These are phyloP conservation scores for Colletotrichum coccodes DNA, from an alignment of 2,329 filamentous ascomycete genomes.

Conservation along the genomic window DNA sequence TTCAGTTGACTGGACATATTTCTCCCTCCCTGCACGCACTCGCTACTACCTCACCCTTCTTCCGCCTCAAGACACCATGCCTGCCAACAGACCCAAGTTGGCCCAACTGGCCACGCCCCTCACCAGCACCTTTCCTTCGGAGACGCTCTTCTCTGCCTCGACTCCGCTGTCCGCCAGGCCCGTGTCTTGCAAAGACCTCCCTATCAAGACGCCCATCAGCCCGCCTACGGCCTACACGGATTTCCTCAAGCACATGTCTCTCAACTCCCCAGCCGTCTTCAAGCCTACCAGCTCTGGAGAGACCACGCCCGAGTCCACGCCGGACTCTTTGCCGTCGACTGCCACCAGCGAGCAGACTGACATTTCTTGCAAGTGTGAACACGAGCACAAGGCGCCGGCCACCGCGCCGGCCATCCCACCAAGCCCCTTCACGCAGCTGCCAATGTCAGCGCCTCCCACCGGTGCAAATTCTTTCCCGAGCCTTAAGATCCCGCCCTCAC, in stretches of 20 bases:
- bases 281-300: conserved; percentile 62
- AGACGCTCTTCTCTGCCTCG: conserved; percentile 66
- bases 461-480: conserved; percentile 70
- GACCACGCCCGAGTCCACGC: conserved; percentile 54
- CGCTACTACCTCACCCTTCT: conserved; percentile 28
- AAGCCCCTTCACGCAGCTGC: conserved; percentile 63
- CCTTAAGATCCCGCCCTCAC: conserved; percentile 82
- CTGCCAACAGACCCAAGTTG: conserved; percentile 67
- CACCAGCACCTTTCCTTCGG: conserved; percentile 71
- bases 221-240: conserved; percentile 91
- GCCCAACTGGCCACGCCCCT: conserved; percentile 70
- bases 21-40: conserved; percentile 18
- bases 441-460: conserved; percentile 71
- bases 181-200: conserved; percentile 49
- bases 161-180: conserved; percentile 70
- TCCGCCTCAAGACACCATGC: conserved; percentile 53
- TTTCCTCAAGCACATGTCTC: conserved; percentile 86
- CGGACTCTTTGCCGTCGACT: conserved; percentile 51
- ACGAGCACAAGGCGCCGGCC: conserved; percentile 53
- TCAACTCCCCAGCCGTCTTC: conserved; percentile 73
- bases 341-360: conserved; percentile 64
- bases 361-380: conserved; percentile 66
- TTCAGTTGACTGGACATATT: conserved; percentile 53
- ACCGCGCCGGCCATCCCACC: conserved; percentile 53
- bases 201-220: conserved; percentile 90